A percentile compares a stretch with the other conserved stretches of the same genome.
phyloP scores from a whole-genome alignment of 441 rosid genomes.

The Dalechampia spathulata region DNA sequence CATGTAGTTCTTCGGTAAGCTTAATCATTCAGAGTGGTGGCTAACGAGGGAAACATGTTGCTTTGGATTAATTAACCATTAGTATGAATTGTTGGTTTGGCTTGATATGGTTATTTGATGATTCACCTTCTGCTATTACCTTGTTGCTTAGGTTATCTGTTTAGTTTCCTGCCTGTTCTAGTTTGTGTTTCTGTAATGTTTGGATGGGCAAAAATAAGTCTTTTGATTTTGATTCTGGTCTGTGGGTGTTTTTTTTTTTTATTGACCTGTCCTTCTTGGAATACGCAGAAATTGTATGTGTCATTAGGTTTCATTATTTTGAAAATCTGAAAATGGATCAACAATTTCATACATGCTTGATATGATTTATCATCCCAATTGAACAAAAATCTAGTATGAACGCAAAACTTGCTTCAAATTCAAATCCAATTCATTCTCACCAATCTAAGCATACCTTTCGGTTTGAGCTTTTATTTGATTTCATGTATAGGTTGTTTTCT shows the following conservation, averaged over 20 bases:
- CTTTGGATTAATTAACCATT: no score
- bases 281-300: no score
- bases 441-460: not conserved
- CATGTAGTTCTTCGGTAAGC: not conserved
- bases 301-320: not conserved
- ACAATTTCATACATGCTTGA: not conserved
- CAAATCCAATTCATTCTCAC: not conserved
- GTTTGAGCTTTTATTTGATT: not conserved
- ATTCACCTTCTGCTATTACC: not conserved
- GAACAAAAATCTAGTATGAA: not conserved
- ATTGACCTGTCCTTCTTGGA: no score
- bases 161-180: no score
- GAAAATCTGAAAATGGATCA: no score
- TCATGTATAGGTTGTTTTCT: not conserved
- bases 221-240: no score
- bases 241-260: no score
- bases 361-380: not conserved
- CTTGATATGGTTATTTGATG: not conserved
- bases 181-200: not conserved
- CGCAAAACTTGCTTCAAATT: not conserved
- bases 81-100: not conserved
- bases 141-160: not conserved
- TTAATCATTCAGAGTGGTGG: not conserved
- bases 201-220: not conserved
- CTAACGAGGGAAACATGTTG: not conserved